phyloP scores from a whole-genome alignment of 345 rosid species.

The Eucalyptus fibrosa region DNA sequence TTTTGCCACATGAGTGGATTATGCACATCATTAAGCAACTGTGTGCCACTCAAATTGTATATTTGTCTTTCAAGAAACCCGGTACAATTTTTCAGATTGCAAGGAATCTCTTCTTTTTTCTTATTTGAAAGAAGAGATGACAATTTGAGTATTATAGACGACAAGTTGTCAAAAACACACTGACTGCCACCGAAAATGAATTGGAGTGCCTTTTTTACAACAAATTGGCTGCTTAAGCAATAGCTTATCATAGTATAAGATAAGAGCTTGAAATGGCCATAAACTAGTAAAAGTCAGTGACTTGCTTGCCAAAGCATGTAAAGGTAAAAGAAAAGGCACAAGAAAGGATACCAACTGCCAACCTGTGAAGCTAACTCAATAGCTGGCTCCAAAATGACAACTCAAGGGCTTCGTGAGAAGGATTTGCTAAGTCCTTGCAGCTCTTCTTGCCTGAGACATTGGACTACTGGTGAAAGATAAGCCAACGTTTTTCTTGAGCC shows the following conservation, averaged over 20 bases:
- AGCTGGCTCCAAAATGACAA: constrained; percentile 64
- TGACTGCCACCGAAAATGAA: neutral
- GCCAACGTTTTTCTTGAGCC: constrained; percentile 91
- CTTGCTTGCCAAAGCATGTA: neutral
- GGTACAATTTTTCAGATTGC: neutral
- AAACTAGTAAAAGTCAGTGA: neutral
- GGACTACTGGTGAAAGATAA: constrained; percentile 39
- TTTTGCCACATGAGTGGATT: neutral
- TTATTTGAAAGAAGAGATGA: neutral
- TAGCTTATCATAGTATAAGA: neutral
- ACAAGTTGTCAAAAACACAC: neutral
- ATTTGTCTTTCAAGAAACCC: neutral
- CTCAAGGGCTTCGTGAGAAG: constrained; percentile 50
- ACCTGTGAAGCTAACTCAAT: constrained; percentile 97
- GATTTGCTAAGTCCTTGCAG: constrained; percentile 51
- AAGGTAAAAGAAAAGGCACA: neutral
- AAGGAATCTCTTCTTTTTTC: neutral
- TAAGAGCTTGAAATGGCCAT: neutral
- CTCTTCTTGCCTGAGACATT: constrained; percentile 79
- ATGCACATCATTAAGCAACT: neutral
- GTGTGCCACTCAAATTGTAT: neutral
- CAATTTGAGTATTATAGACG: neutral
- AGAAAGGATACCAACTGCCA: neutral
- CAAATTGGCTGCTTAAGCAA: neutral
- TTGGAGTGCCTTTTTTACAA: neutral